Evolutionary conservation across 208 protist species (phyloP), one percentile per base, ranked within the genome.

Genomic region (Leishmania martiniquensis): DNA sequence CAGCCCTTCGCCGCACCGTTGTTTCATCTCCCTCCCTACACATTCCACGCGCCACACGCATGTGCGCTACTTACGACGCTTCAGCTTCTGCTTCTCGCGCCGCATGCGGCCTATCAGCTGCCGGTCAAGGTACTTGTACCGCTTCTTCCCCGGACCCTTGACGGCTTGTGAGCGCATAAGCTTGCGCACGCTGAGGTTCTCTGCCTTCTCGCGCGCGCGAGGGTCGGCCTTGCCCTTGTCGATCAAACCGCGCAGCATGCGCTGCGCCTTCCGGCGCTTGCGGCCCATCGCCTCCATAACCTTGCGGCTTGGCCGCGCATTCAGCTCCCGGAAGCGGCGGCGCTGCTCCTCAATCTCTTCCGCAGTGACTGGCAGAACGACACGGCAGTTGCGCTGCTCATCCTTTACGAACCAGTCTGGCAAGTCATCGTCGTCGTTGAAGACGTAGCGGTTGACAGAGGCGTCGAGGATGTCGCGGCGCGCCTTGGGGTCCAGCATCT

Each of bases 251-350:
- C 91, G 89, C 45, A 99, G 73, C 88, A 98, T 97, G 34, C 92
- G 91, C 70, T 93, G 76, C 0, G 89, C 81, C 66, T 93, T 87
- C 44, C 89, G 78, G 54, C 98, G 97, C 92, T 99, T 99, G 76
- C 98, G 95, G 39, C 95, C 95, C 83, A 99, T 96, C 37, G 99
- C 99, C 89, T 99, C 98, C 66, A 96, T 95, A 51, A 99, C 96
- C 87, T 99, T 99, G 81, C 99, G 99, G 77, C 98, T 97, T 20
- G 99, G 98, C 25, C 96, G 83, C 22, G 96, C 97, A 87, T 99
- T 98, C 69, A 99, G 80, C 77, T 98, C 97, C 49, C 82, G 86
- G 74, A 99, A 95, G 66, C 91, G 88, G 49, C 68, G 68, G 71
- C 96, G 98, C 81, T 99, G 95, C 75, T 93, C 93, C 73, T 98